These are phyloP conservation scores for Abrus pulchellus DNA, from an alignment of 306 rosid genomes.

Conservation along the genomic window DNA sequence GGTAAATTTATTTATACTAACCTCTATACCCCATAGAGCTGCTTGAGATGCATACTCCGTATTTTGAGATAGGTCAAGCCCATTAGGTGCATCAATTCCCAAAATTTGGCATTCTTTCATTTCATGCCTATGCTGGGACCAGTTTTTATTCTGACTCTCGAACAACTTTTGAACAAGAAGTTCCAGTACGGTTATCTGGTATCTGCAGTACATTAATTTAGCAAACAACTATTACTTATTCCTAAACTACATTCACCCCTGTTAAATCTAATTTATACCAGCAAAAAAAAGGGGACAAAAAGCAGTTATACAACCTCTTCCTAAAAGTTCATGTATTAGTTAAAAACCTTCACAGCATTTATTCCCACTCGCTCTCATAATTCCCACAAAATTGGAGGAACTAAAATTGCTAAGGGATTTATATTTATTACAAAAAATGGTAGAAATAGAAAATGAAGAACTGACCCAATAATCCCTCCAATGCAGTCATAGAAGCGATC, in stretches of 20 bases:
- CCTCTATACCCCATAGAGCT: conserved; percentile 99
- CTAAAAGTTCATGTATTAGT: background rate
- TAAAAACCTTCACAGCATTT: background rate
- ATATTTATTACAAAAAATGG: background rate
- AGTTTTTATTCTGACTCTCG: conserved; percentile 59
- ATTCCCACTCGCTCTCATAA: background rate
- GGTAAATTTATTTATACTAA: conserved; percentile 50
- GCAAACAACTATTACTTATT: conserved; percentile 31
- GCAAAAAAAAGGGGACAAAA: conserved; percentile 20
- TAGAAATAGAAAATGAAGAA: conserved; percentile 30
- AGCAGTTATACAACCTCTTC: background rate
- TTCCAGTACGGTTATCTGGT: conserved; percentile 82
- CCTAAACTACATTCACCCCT: conserved; percentile 1
- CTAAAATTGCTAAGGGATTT: background rate
- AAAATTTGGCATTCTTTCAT: conserved; percentile 66
- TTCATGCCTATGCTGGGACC: conserved; percentile 61
- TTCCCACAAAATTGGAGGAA: conserved; percentile 16
- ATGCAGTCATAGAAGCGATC: conserved; percentile 90
- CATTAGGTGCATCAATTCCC: conserved; percentile 83
- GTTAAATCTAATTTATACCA: background rate
- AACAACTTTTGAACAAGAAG: conserved; percentile 63
- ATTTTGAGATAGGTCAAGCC: conserved; percentile 79
- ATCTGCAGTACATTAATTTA: conserved; percentile 63
- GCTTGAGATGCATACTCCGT: conserved; percentile 93
- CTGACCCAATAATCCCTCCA: conserved; percentile 97